These are phyloP conservation scores for Breviolum minutum DNA, from an alignment of 73 alveolate genomes.

Conservation along the genomic window DNA sequence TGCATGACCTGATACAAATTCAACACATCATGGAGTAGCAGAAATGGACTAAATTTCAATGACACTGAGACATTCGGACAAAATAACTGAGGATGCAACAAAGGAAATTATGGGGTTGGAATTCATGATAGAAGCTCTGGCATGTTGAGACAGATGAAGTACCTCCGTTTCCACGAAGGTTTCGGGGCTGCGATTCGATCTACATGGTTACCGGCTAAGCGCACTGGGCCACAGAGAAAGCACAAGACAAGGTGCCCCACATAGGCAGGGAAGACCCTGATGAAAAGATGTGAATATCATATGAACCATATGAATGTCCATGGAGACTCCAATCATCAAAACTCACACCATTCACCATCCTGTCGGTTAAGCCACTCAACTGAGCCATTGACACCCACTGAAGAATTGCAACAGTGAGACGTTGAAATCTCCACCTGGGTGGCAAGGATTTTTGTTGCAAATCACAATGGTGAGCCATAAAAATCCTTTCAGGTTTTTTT, in stretches of 20 bases:
- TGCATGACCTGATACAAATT: conserved; percentile 59
- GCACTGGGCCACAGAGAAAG: conserved; percentile 92
- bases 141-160: conserved; percentile 72
- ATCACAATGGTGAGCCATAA: not conserved
- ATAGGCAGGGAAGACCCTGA: conserved; percentile 76
- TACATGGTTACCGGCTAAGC: not conserved
- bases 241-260: conserved; percentile 84
- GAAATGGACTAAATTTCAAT: too few relatives aligned
- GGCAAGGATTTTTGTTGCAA: too few relatives aligned
- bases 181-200: not conserved
- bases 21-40: not conserved
- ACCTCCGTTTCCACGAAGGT: not conserved
- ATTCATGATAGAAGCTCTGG: conserved; percentile 74
- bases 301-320: too few relatives aligned
- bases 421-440: conserved; percentile 65
- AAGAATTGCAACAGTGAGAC: conserved; percentile 58
- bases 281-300: too few relatives aligned
- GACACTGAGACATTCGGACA: not conserved
- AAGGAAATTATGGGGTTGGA: conserved; percentile 66
- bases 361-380: not conserved
- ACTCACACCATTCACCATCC: too few relatives aligned
- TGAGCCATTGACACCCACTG: conserved; percentile 44
- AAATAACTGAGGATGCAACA: not conserved
- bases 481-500: not conserved
- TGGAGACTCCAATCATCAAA: too few relatives aligned